Conservation (phyloP, 345 rosid species). For the Brassica incana region DNA sequence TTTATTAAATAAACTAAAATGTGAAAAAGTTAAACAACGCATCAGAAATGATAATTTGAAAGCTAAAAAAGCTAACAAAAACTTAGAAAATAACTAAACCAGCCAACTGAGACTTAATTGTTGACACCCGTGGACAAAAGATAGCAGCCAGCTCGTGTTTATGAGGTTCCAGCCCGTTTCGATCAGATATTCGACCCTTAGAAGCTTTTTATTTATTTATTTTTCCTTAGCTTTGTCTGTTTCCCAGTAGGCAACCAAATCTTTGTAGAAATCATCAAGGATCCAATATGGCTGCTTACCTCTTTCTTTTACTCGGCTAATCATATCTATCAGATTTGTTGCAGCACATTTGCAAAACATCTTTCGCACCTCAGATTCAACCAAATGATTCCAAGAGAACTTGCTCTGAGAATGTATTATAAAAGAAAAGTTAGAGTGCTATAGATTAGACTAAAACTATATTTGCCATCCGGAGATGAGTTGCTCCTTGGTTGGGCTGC, state of each 20-base stretch:
- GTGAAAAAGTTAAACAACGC: neutral
- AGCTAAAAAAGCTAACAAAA: neutral
- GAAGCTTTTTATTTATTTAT: neutral
- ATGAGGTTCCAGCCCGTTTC: neutral
- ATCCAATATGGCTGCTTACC: neutral
- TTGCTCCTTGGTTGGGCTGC: too few relatives aligned
- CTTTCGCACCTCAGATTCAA: neutral
- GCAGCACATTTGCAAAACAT: neutral
- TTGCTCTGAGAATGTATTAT: neutral
- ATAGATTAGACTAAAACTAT: too few relatives aligned
- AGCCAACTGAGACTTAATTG: neutral
- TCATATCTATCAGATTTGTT: neutral
- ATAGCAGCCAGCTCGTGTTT: neutral
- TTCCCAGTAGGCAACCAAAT: neutral
- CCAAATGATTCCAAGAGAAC: neutral
- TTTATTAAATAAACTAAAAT: neutral
- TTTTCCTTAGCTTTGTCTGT: neutral
- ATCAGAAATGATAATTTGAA: neutral
- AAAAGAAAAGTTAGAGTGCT: too few relatives aligned
- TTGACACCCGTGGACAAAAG: neutral
- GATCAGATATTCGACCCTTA: neutral
- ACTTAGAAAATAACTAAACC: neutral
- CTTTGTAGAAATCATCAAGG: neutral
- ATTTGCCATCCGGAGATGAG: too few relatives aligned
- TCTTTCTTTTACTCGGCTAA: neutral